Base-by-base conservation (phyloP, 768 basidiomycete species). In the Hypholoma sublateritium region DNA sequence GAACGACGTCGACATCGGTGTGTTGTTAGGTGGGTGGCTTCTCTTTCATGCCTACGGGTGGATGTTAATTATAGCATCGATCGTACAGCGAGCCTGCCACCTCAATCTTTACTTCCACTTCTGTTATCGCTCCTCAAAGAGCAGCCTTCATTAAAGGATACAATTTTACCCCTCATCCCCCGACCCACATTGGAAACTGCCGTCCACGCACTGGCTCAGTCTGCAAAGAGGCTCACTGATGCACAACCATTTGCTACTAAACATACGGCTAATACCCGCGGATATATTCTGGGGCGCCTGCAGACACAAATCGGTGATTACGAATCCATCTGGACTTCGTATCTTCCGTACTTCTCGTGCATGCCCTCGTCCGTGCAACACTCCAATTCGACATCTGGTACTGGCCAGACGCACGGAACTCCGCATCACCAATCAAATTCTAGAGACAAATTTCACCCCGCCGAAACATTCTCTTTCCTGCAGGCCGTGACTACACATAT, bases 331-430 rank as follows among this genome's bases (percentile, higher is more conserved):
- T 89, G 83, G 69, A 80, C 86, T 69, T 88, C 92, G 5, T 94
- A 93, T 68, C 82, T 93, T 46, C 90, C 89, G 2, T 93, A 94
- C 67, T 94, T 94, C 67, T 88, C 91, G 19, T 86, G 82, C 62
- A 69, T 81, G 51, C 67, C 59, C 7, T 36, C 62, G 24, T 28
- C 57, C 17, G 14, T 51, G 13, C 59, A 59, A 25, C 28, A 49
- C 21, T 17, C 52, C 17, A 32, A 41, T 12, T 70, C 79, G n/a
- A 67, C 76, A 7, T 45, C 59, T 14, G 17, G 47, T 28, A 43
- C 53, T 45, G 55, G 41, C 35, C 53, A 59, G n/a, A 41, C 42
- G 17, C 44, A 34, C 36, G 28, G 58, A 24, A 68, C 71, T 19
- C 64, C 61, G n/a, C 44, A 28, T 48, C 21, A 9, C 7, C 46